Base-by-base conservation (phyloP, 352 stramenopile species). In the Phytophthora pistaciae region DNA sequence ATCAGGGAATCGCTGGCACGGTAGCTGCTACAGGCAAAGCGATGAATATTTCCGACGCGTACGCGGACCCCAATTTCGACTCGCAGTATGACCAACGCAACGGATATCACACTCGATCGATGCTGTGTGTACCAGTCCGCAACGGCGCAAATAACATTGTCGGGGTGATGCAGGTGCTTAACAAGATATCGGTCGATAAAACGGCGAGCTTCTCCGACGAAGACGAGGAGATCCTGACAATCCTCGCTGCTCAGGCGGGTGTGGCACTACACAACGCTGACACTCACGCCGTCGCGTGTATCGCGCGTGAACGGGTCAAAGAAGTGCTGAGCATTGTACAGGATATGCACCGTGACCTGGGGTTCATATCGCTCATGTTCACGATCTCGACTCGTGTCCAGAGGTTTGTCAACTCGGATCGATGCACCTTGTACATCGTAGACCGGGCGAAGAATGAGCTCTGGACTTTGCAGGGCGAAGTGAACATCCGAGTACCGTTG, bases 11-110 rank as follows among this genome's bases (percentile, higher is more conserved):
- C 53, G 92, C 93, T 25, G 96, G 95, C 5, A 92, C 83, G 5
- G 93, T 97, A 16, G 92, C 94, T 0, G 76, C 79, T 18, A 97
- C 82, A 0, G 88, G 88, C 38, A 87, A 94, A 56, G 64, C 84
- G 1, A 82, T 98, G 60, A 98, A 98, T 74, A 97, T 99, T 56
- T 76, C 69, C 6, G 92, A 99, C 68, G 96, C 95, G 1, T 99
- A 99, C 69, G 70, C 93, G n/a, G 95, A 99, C 61, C 72, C 87
- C 1, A 92, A 93, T 58, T 99, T 99, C 69, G 94, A 98, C 65
- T 83, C 82, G 55, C 83, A 96, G 31, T 97, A 98, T 68, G 95
- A 98, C 57, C 79, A 94, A 49, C 79, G 93, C 58, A 98, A 93
- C 11, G 96, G 95, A 3, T 99, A 98, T 74, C 84, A 90, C 46